phyloP scores from a whole-genome alignment of 179 eudicot species.

The Gypsophila paniculata region DNA sequence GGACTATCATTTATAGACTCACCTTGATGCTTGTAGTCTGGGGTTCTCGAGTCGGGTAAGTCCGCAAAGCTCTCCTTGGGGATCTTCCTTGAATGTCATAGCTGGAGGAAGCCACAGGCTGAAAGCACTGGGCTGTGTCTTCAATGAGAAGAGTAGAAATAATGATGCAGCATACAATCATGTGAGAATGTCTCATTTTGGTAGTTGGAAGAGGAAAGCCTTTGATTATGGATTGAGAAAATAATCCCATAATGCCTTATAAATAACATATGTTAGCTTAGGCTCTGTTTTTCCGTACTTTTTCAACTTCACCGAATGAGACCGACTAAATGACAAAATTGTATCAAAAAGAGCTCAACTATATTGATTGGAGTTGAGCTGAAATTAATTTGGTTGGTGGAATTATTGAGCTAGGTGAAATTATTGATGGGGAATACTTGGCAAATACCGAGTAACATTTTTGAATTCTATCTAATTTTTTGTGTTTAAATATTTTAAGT shows the following conservation, averaged over 20 bases:
- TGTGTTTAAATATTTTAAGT: no score
- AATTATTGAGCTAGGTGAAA: no score
- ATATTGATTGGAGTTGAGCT: no score
- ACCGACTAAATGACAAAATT: no score
- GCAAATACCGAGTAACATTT: no score
- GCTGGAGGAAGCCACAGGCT: conserved; percentile 13
- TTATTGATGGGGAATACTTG: no score
- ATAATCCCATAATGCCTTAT: conserved; percentile 12
- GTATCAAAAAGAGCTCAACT: no score
- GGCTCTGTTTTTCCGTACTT: no score
- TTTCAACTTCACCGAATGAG: no score
- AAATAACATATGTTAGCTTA: background rate
- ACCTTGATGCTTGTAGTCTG: conserved; percentile 22
- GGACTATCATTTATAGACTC: background rate
- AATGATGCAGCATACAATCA: conserved; percentile 18
- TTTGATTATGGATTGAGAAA: conserved; percentile 14
- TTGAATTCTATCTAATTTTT: no score
- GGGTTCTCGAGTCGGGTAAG: conserved; percentile 3
- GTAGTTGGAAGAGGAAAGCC: conserved; percentile 1
- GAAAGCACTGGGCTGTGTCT: conserved; percentile 12
- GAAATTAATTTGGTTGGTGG: no score
- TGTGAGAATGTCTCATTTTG: conserved; percentile 29
- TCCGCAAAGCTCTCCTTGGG: conserved; percentile 28
- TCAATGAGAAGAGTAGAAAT: conserved; percentile 19
- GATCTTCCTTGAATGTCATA: conserved; percentile 1